Conservation (phyloP, 2,329 filamentous ascomycete genomes). For the Mariannaea sp. region DNA sequence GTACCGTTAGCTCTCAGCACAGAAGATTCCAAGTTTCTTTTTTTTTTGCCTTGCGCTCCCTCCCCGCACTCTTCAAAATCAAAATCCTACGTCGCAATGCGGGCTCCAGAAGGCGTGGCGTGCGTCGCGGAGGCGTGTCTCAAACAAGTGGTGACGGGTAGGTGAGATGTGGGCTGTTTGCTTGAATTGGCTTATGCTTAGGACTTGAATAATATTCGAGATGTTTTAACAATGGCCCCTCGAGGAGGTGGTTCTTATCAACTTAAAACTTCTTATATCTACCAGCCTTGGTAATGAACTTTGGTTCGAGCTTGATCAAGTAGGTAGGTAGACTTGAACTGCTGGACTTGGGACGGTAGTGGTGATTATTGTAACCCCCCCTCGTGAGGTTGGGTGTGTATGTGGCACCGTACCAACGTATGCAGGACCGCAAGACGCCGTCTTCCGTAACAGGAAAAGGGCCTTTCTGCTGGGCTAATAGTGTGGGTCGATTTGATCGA, state of each 20-base stretch:
- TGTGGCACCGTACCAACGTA: conserved; percentile 10
- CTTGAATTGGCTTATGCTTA: not conserved
- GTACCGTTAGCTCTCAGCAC: conserved; percentile 11
- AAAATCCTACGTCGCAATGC: conserved; percentile 5
- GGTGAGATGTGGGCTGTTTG: not conserved
- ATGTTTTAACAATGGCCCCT: too few relatives aligned
- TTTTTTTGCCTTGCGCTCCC: conserved; percentile 7
- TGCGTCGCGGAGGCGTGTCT: conserved; percentile 6
- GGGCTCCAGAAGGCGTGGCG: conserved; percentile 1
- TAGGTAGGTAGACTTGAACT: too few relatives aligned
- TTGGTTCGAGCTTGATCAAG: too few relatives aligned
- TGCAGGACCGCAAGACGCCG: conserved; percentile 25
- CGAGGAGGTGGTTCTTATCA: too few relatives aligned
- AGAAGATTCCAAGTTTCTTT: conserved; percentile 7
- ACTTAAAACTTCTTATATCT: too few relatives aligned
- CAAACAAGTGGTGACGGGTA: not conserved
- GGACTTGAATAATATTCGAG: too few relatives aligned
- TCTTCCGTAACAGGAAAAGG: conserved; percentile 34
- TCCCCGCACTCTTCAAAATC: conserved; percentile 18
- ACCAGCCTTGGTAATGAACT: too few relatives aligned
- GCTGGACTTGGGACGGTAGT: too few relatives aligned
- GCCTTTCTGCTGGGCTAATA: conserved; percentile 17
- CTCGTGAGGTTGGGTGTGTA: not conserved
- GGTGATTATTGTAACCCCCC: not conserved
- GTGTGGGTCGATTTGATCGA: conserved; percentile 14